Percentiles rank a stretch among this genome's conserved stretches.
Evolutionary conservation across 306 rosid genomes (phyloP).

Genomic region (Alnus glutinosa): DNA sequence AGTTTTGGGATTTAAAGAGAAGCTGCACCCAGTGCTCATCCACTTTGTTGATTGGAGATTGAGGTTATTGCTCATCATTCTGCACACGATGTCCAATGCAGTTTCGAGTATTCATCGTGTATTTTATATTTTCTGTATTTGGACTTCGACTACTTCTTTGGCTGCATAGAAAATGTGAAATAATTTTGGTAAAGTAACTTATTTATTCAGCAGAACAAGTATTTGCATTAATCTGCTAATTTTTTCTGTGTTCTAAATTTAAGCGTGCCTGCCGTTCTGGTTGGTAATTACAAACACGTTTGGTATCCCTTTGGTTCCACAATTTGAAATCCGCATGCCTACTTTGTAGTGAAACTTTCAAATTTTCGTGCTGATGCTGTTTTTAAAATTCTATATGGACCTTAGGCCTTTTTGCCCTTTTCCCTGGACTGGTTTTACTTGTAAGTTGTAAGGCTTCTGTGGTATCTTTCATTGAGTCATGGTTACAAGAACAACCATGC

Average conservation of each 20-base stretch:
- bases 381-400: neutral
- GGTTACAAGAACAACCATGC: neutral
- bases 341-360: neutral
- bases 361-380: neutral
- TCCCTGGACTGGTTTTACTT: neutral
- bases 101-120: neutral
- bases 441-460: neutral
- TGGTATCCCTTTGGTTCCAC: neutral
- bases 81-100: neutral
- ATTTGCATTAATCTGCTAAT: constrained; percentile 6
- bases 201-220: neutral
- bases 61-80: neutral
- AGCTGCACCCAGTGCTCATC: constrained; percentile 6
- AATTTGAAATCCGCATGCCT: neutral
- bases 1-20: constrained; percentile 7
- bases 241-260: neutral
- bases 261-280: neutral
- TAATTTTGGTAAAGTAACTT: neutral
- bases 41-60: neutral
- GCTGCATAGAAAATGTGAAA: constrained; percentile 14
- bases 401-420: neutral
- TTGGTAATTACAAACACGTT: neutral
- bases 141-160: constrained; percentile 12
- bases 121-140: neutral
- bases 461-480: neutral